phyloP scores from a whole-genome alignment of 805 yeast species.

The Cyberlindnera maritima region DNA sequence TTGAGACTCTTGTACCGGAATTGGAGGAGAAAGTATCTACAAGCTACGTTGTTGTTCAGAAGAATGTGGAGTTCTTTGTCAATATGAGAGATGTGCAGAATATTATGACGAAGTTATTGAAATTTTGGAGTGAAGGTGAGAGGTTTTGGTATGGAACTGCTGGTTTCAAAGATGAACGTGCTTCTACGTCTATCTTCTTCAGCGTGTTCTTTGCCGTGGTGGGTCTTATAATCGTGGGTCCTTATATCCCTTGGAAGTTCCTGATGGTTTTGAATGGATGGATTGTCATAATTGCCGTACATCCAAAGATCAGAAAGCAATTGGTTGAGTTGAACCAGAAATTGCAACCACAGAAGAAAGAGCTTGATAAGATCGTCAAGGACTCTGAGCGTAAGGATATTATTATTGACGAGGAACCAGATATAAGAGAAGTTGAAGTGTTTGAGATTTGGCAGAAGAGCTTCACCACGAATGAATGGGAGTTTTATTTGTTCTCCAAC shows the following conservation, averaged over 20 bases:
- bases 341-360: constrained; percentile 29
- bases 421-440: constrained; percentile 62
- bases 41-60: constrained; percentile 23
- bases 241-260: constrained; percentile 62
- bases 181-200: constrained; percentile 59
- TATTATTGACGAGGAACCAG: constrained; percentile 68
- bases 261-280: constrained; percentile 59
- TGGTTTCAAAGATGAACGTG: constrained; percentile 67
- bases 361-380: constrained; percentile 32
- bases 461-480: constrained; percentile 58
- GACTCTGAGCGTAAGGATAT: constrained; percentile 46
- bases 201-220: constrained; percentile 38
- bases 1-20: constrained; percentile 23
- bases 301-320: constrained; percentile 49
- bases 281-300: constrained; percentile 49
- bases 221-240: constrained; percentile 40
- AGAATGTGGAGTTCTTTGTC: constrained; percentile 41
- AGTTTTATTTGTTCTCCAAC: constrained; percentile 53
- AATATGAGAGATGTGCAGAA: constrained; percentile 77
- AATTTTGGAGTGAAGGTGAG: constrained; percentile 49
- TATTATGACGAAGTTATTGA: constrained; percentile 52
- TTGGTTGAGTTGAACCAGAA: constrained; percentile 24
- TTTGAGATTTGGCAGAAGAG: constrained; percentile 74
- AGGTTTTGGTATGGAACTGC: constrained; percentile 57
- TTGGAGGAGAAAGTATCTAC: constrained; percentile 23